Base-by-base conservation (phyloP, 1,284 basidiomycete genomes). In the Mixia osmundae region DNA sequence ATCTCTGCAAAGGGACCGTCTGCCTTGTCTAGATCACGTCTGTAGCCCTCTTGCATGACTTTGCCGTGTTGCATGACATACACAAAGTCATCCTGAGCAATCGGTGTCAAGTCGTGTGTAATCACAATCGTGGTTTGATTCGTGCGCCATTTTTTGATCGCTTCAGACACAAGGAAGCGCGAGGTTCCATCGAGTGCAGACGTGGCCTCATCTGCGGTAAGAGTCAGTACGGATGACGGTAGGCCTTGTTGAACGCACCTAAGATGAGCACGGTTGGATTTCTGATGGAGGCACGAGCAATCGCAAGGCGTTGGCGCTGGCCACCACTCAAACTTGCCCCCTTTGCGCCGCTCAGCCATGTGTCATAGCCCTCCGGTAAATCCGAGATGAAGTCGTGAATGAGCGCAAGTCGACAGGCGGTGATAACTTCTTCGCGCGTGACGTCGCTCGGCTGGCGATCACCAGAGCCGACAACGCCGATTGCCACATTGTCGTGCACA, bases 121-220 rank as follows among this genome's bases (percentile, higher is more conserved):
- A 95, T 91, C 42, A 95, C 74, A 50, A 99, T 74, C 1, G 89
- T 97, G 0, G 87, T 91, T 51, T 69, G 72, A 56, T 77, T 75
- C 18, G 55, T 57, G 15, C 83, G 65, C 78, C 82, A 87, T 14
- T 58, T 57, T 51, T 77, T 77, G 57, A 95, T 67, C 0, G 82
- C 80, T 44, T 80, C 75, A 45, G 82, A 82, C 7, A 95, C 82
- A 27, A 85, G 66, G 25, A 82, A 63, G 16, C 85, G 73, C 3
- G 82, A 77, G 1, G 76, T 76, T 15, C 74, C 69, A 58, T 97
- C 91, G 39, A 97, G 67, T 4, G 89, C 87, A 2, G 83, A 91
- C 5, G 87, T 95, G 1, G 82, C 78, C 62, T 97, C 91, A 52
- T 97, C 91, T 87, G 53, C 2, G 14, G 3, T 10, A 3, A 28